Evolutionary conservation across 495 filamentous ascomycete species (phyloP).

Genomic region (Penicillium roqueforti): DNA sequence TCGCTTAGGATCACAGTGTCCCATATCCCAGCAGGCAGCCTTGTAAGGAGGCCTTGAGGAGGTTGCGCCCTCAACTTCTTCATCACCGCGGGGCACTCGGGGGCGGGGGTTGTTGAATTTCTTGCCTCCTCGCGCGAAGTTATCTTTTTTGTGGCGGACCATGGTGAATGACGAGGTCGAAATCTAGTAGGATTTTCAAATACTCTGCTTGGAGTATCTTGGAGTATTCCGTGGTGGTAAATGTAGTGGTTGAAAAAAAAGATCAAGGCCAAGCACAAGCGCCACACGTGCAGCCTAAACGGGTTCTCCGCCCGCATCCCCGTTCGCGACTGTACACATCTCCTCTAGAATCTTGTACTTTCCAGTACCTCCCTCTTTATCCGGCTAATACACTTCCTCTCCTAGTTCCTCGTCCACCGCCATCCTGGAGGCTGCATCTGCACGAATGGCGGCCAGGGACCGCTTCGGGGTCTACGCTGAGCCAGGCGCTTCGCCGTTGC

Average conservation of each 20-base stretch:
- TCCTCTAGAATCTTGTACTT: constrained; percentile 17
- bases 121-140: constrained; percentile 66
- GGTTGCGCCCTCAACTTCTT: constrained; percentile 24
- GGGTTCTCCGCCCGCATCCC: constrained; percentile 20
- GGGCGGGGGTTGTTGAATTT: constrained; percentile 52
- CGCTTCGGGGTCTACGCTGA: constrained; percentile 82
- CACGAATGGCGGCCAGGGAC: constrained; percentile 91
- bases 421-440: constrained; percentile 88
- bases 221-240: not conserved
- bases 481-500: constrained; percentile 75
- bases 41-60: constrained; percentile 63
- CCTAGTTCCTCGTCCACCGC: constrained; percentile 17
- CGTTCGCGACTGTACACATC: constrained; percentile 19
- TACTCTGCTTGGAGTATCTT: not conserved
- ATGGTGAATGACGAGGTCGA: constrained; percentile 36
- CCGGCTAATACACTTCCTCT: constrained; percentile 4
- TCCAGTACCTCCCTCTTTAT: constrained; percentile 7
- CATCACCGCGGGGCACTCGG: constrained; percentile 43
- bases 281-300: constrained; percentile 30
- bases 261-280: constrained; percentile 17
- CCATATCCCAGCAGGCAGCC: constrained; percentile 96
- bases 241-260: constrained; percentile 15
- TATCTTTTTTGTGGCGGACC: constrained; percentile 95
- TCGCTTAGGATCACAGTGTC: constrained; percentile 94
- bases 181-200: not conserved